Percentiles rank a stretch among this genome's conserved stretches.
phyloP scores from a whole-genome alignment of 306 rosid species.

The Sesbania bispinosa region DNA sequence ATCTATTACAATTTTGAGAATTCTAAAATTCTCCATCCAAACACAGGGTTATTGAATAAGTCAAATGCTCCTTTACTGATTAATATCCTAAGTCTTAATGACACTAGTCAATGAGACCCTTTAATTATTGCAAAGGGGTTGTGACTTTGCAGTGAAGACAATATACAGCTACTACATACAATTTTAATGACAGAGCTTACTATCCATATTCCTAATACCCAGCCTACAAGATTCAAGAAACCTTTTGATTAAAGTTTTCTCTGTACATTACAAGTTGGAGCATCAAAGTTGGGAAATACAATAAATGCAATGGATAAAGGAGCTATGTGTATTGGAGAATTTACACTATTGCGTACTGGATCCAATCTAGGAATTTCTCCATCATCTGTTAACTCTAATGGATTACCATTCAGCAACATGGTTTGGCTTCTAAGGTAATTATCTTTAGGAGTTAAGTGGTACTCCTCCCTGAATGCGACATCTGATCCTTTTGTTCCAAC shows the following conservation, averaged over 20 bases:
- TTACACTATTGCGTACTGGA: slow-evolving; percentile 38
- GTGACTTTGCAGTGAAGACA: neutral
- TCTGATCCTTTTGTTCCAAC: slow-evolving; percentile 69
- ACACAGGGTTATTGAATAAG: no score
- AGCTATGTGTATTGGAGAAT: slow-evolving; percentile 43
- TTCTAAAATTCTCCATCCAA: no score
- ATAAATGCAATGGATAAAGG: slow-evolving; percentile 51
- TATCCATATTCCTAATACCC: neutral
- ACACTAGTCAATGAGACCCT: neutral
- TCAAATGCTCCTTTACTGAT: no score
- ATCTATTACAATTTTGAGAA: no score
- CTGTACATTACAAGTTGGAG: slow-evolving; percentile 36
- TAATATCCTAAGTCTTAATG: no score
- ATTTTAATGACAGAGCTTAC: neutral
- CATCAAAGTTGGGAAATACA: slow-evolving; percentile 45
- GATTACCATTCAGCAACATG: slow-evolving; percentile 68
- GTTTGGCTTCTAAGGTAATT: slow-evolving; percentile 55
- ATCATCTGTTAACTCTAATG: slow-evolving; percentile 52
- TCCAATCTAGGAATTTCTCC: slow-evolving; percentile 66
- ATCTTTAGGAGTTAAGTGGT: slow-evolving; percentile 64
- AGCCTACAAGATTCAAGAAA: slow-evolving; percentile 10
- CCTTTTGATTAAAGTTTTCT: slow-evolving; percentile 3
- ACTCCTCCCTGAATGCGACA: slow-evolving; percentile 70
- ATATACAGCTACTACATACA: slow-evolving; percentile 14
- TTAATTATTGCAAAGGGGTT: slow-evolving; percentile 2